phyloP scores from a whole-genome alignment of 768 basidiomycete species.

The Panellus pusillus region DNA sequence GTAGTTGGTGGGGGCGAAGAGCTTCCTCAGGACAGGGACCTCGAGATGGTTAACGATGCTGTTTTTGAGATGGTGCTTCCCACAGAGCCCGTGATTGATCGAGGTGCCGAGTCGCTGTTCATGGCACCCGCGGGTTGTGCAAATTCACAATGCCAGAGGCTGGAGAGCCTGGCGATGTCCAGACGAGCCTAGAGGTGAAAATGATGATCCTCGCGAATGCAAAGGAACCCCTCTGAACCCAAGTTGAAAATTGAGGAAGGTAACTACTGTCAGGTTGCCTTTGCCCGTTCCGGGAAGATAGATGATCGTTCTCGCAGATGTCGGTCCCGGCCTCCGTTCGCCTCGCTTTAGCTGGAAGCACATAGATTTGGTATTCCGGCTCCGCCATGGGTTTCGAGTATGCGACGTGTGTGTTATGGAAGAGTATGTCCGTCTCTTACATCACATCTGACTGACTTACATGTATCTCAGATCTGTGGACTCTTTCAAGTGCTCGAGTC shows the following conservation, averaged over 20 bases:
- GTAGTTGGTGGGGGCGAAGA: too few relatives aligned
- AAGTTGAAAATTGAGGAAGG: conserved; percentile 3
- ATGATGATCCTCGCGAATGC: background rate
- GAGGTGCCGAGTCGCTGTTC: too few relatives aligned
- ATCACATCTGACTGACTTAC: too few relatives aligned
- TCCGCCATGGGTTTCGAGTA: too few relatives aligned
- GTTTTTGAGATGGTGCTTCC: too few relatives aligned
- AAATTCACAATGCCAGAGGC: too few relatives aligned
- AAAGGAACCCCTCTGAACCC: background rate
- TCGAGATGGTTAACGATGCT: too few relatives aligned
- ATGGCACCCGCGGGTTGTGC: too few relatives aligned
- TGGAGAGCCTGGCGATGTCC: background rate
- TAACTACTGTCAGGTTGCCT: background rate
- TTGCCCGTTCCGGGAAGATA: background rate
- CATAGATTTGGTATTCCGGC: background rate
- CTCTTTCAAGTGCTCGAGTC: background rate
- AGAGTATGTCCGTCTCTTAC: too few relatives aligned
- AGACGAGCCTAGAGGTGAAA: background rate
- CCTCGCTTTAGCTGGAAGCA: background rate
- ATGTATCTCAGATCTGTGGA: background rate
- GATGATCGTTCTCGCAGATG: background rate
- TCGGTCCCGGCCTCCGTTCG: too few relatives aligned
- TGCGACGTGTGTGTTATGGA: background rate
- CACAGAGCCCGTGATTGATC: too few relatives aligned
- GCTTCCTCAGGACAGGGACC: too few relatives aligned